phyloP scores from a whole-genome alignment of 1,284 basidiomycete species.

The Cutaneotrichosporon cyanovorans region DNA sequence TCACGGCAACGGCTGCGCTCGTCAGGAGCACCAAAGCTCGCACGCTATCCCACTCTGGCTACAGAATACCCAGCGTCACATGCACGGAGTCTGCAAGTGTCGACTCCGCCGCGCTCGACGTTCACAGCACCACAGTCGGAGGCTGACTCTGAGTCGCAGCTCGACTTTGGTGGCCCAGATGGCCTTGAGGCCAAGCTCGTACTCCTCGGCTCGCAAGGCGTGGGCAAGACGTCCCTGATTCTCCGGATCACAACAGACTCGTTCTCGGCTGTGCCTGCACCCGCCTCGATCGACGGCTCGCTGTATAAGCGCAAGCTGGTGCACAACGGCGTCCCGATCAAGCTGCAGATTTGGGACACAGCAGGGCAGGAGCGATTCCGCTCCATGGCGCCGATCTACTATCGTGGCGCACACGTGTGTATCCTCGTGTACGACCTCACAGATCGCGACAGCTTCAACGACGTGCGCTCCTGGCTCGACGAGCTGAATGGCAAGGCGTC shows the following conservation, averaged over 20 bases:
- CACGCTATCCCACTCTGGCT: slow-evolving; percentile 11
- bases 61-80: slow-evolving; percentile 8
- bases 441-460: slow-evolving; percentile 77
- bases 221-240: slow-evolving; percentile 90
- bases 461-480: slow-evolving; percentile 87
- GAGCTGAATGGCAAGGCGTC: slow-evolving; percentile 46
- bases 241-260: slow-evolving; percentile 86
- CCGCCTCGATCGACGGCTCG: slow-evolving; percentile 88
- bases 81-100: neutral
- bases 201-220: slow-evolving; percentile 93
- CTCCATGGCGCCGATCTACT: slow-evolving; percentile 70
- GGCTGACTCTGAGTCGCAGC: slow-evolving; percentile 5
- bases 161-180: slow-evolving; percentile 35
- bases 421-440: slow-evolving; percentile 49
- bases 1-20: slow-evolving; percentile 22
- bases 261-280: slow-evolving; percentile 70
- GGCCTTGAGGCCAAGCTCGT: slow-evolving; percentile 88
- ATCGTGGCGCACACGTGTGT: slow-evolving; percentile 50
- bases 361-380: slow-evolving; percentile 96
- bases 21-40: slow-evolving; percentile 5
- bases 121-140: slow-evolving; percentile 1
- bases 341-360: slow-evolving; percentile 78
- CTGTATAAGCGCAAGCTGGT: slow-evolving; percentile 91
- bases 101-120: slow-evolving; percentile 1
- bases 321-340: slow-evolving; percentile 78